Evolutionary conservation across 352 stramenopile species (phyloP).

Genomic region (Globisporangium paddicum): DNA sequence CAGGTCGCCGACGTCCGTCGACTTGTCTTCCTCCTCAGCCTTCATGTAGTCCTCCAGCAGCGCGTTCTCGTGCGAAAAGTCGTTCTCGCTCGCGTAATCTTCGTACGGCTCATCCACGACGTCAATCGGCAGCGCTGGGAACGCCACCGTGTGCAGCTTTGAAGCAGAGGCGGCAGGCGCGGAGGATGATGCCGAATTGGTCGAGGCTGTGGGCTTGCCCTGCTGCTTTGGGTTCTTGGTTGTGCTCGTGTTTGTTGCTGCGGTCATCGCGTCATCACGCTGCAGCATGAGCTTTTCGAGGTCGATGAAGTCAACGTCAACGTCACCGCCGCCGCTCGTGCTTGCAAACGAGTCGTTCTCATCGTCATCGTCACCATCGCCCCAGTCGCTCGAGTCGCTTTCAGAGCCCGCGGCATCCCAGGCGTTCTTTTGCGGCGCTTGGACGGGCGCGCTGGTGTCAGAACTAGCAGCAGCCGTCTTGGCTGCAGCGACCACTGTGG

Average conservation of each 20-base stretch:
- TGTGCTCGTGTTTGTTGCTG: slow-evolving; percentile 1
- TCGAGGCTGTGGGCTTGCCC: background rate
- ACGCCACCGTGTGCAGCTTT: slow-evolving; percentile 21
- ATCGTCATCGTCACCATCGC: slow-evolving; percentile 47
- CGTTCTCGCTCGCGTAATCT: slow-evolving; percentile 51
- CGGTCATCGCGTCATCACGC: slow-evolving; percentile 62
- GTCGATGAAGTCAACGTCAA: slow-evolving; percentile 28
- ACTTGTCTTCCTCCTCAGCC: slow-evolving; percentile 77
- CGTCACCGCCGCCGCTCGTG: slow-evolving; percentile 7
- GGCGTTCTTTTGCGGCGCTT: slow-evolving; percentile 18
- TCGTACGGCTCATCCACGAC: slow-evolving; percentile 78
- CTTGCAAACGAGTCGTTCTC: slow-evolving; percentile 4
- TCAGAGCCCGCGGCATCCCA: slow-evolving; percentile 20
- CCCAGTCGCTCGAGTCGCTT: slow-evolving; percentile 72
- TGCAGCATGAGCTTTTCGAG: slow-evolving; percentile 65
- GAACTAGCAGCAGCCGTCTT: background rate
- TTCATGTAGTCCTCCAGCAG: slow-evolving; percentile 79
- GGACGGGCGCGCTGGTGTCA: background rate
- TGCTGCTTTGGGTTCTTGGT: slow-evolving; percentile 1
- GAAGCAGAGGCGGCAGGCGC: background rate
- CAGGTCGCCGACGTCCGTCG: slow-evolving; percentile 50
- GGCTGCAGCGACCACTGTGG: slow-evolving; percentile 2
- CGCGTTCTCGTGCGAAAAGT: slow-evolving; percentile 69
- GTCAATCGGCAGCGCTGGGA: slow-evolving; percentile 59
- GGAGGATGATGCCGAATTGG: background rate